phyloP scores from a whole-genome alignment of 176 grass and related monocot genomes.

The Carex myosuroides region DNA sequence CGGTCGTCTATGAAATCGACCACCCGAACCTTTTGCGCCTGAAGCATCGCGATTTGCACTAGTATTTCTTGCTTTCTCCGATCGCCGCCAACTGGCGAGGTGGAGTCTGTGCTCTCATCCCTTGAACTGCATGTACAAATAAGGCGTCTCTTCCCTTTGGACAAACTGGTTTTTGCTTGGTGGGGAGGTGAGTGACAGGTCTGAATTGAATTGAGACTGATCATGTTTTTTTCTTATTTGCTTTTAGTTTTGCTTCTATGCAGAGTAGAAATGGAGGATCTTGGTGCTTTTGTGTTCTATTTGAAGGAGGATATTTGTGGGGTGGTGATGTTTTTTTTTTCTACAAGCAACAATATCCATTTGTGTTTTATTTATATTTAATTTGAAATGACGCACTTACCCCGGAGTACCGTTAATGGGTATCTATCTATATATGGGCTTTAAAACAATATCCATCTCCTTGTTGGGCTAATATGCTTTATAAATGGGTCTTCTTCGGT shows the following conservation, averaged over 20 bases:
- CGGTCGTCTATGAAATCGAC: slow-evolving; percentile 67
- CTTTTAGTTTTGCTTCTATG: slow-evolving; percentile 29
- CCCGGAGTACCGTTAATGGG: background rate
- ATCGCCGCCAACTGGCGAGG: slow-evolving; percentile 39
- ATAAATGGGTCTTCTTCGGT: too few species aligned
- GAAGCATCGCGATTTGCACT: slow-evolving; percentile 68
- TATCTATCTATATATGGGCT: too few species aligned
- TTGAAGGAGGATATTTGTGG: background rate
- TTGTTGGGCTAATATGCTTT: too few species aligned
- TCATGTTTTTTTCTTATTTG: slow-evolving; percentile 34
- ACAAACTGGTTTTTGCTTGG: slow-evolving; percentile 22
- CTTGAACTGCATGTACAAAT: slow-evolving; percentile 31
- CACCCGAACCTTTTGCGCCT: slow-evolving; percentile 68
- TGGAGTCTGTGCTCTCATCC: slow-evolving; percentile 30
- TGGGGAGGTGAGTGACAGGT: slow-evolving; percentile 31
- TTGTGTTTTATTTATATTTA: background rate
- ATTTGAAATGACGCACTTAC: background rate
- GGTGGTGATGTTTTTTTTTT: background rate
- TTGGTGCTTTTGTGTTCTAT: background rate
- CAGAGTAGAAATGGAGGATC: background rate
- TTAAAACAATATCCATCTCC: too few species aligned
- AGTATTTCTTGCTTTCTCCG: slow-evolving; percentile 63
- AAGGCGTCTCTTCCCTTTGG: slow-evolving; percentile 28
- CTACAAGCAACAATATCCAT: slow-evolving; percentile 15
- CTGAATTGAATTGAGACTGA: slow-evolving; percentile 50